Percentiles rank a stretch among this genome's conserved stretches.
phyloP scores from a whole-genome alignment of 495 filamentous ascomycete genomes.

The Amniculicola lignicola region DNA sequence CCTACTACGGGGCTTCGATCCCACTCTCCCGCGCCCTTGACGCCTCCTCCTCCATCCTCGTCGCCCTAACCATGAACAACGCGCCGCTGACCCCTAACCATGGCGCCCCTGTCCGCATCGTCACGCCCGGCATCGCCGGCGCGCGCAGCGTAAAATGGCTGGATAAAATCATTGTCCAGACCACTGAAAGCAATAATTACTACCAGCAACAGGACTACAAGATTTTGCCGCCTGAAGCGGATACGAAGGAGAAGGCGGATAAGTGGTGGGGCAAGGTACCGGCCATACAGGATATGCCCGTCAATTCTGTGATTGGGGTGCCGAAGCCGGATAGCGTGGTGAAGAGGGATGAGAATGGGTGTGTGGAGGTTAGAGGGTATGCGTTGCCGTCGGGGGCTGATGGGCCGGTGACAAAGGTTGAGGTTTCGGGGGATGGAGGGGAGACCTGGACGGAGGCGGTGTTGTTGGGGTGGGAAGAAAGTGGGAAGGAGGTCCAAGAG shows the following conservation, averaged over 20 bases:
- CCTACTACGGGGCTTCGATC: conserved; percentile 56
- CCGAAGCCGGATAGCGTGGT: conserved; percentile 47
- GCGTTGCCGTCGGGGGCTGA: conserved; percentile 53
- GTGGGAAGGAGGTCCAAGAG: conserved; percentile 1
- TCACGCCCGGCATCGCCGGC: conserved; percentile 42
- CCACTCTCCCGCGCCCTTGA: conserved; percentile 49
- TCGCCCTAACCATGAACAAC: conserved; percentile 50
- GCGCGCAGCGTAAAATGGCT: conserved; percentile 45
- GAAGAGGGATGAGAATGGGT: conserved; percentile 38
- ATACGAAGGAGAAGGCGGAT: conserved; percentile 45
- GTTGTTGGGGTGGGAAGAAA: conserved; percentile 26
- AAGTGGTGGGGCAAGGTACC: conserved; percentile 42
- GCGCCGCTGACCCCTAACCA: conserved; percentile 39
- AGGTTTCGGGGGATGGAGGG: conserved; percentile 52
- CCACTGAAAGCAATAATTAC: conserved; percentile 35
- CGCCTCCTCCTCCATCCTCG: conserved; percentile 49
- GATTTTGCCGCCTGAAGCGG: conserved; percentile 40
- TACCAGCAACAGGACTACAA: conserved; percentile 46
- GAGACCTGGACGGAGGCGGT: conserved; percentile 51
- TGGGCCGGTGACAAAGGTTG: conserved; percentile 54
- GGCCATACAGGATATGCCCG: conserved; percentile 42
- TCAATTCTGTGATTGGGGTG: conserved; percentile 52
- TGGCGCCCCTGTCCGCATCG: conserved; percentile 39
- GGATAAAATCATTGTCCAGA: conserved; percentile 37
- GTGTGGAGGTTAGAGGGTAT: conserved; percentile 53